Conservation (phyloP, 108 stramenopile genomes). For the Cylindrotheca fusiformis region DNA sequence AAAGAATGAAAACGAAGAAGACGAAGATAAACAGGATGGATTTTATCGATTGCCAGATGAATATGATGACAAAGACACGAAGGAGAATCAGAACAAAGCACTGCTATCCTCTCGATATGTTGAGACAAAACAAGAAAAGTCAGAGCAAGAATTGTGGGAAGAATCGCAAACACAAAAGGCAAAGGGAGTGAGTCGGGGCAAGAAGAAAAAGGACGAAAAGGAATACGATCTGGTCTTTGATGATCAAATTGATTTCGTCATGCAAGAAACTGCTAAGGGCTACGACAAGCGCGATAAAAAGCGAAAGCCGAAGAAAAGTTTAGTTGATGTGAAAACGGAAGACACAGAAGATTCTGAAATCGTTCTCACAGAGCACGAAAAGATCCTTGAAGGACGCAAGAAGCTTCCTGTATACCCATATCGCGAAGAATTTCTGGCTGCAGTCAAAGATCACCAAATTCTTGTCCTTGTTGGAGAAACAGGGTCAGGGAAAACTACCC, state of each 20-base stretch:
- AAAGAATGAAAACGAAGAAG: slow-evolving; percentile 38
- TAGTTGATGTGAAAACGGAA: slow-evolving; percentile 14
- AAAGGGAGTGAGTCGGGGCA: slow-evolving; percentile 8
- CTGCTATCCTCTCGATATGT: slow-evolving; percentile 88
- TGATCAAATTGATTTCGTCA: slow-evolving; percentile 96
- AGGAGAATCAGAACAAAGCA: slow-evolving; percentile 61
- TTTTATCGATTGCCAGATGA: slow-evolving; percentile 77
- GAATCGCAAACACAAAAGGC: slow-evolving; percentile 90
- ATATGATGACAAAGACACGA: slow-evolving; percentile 59
- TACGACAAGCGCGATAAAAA: slow-evolving; percentile 67
- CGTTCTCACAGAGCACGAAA: slow-evolving; percentile 84
- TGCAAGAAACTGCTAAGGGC: slow-evolving; percentile 79
- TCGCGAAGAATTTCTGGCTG: slow-evolving; percentile 91
- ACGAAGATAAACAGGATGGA: slow-evolving; percentile 53
- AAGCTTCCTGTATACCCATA: slow-evolving; percentile 96
- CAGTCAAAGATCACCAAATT: slow-evolving; percentile 87
- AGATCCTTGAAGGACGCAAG: slow-evolving; percentile 86
- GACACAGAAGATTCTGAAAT: slow-evolving; percentile 19
- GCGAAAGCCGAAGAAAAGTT: slow-evolving; percentile 39
- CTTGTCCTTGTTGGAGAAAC: slow-evolving; percentile 92
- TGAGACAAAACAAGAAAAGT: slow-evolving; percentile 87
- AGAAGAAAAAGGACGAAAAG: slow-evolving; percentile 58
- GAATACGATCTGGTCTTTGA: slow-evolving; percentile 96
- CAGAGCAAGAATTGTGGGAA: slow-evolving; percentile 97
- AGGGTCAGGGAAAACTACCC: slow-evolving; percentile 92